Evolutionary conservation across 106 monocot genomes (phyloP), one percentile per base, ranked within the genome.

Genomic region (Acanthochlamys bracteata): DNA sequence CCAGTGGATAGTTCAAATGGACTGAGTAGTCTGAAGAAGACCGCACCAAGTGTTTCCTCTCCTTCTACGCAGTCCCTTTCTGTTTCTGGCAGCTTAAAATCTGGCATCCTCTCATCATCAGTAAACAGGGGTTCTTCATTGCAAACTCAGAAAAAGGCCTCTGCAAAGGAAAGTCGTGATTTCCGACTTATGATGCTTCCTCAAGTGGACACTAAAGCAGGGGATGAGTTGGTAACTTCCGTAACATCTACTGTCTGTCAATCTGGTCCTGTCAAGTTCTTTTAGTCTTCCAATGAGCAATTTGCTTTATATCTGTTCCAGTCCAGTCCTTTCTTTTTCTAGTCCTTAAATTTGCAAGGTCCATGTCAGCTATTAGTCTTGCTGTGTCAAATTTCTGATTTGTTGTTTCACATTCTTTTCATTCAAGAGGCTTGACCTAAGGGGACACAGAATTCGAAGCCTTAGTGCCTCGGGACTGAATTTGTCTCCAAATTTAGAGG

Each of bases 401-500:
- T 13, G 13, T 13, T 45, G 10, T 45, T 45, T 45, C 43, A 9
- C 7, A 45, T 45, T 33, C 71, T 66, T 26, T 52, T 69, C 10
- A 51, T 75, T 78, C n/a, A n/a, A 98, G 96, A 82, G 96, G 61
- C 66, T 98, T 55, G 96, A 98, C 81, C 72, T 82, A 68, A 80
- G 96, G 76, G 96, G 91, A 26, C 96, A 85, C 52, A 75, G 79
- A 67, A 81, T 98, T 71, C 82, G 76, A 52, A 91, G 73, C 62
- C 76, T 98, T 62, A 81, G 72, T 66, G 65, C 82, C 39, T 66
- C 68, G 64, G 74, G 75, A 26, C 67, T 91, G 76, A 88, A 82
- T 14, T 79, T 98, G 68, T 88, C 96, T 60, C 76, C 82, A 73
- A 88, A 69, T 63, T 73, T 98, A 64, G 96, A 98, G 82, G 91